Evolutionary conservation across 768 basidiomycete genomes (phyloP), one percentile per base, ranked within the genome.

Genomic region (Pulveroboletus sp.): DNA sequence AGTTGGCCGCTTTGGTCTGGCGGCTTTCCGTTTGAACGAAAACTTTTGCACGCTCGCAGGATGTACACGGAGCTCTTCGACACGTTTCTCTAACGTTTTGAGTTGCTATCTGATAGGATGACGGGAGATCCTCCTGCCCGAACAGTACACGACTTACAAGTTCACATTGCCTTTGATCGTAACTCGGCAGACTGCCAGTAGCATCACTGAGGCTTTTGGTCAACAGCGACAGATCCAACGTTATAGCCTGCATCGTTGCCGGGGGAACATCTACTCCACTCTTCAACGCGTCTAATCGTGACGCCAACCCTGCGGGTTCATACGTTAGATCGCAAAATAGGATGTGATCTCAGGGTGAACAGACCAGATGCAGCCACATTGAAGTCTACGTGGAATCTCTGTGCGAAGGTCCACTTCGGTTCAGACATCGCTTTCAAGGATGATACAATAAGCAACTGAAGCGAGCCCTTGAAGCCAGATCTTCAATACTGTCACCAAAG

Each of bases 111-210:
- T 40, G 37, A 49, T 39, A 30, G 26, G 32, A 46, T 66, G 47
- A 62, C 30, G 41, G 30, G 30, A 45, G 31, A 47, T 27, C 35
- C 31, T 42, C 20, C 46, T 17, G 31, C 51, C 34, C 19, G 22
- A n/a, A 26, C 5, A 45, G 32, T n/a, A 17, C 26, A 35, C 19
- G 22, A 71, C 81, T 46, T 56, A 89, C 88, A 58, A 72, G 68
- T 63, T 86, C 85, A 60, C 76, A 85, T 59, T 82, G 83, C 46
- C 83, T 76, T 60, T 86, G 88, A 64, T 89, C 86, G 60, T 88
- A 89, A 32, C 76, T 71, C 5, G 88, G 84, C 38, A 92, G 68
- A 49, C 76, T 80, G 7, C 76, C 76, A 9, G 78, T 80, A 6
- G 83, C 86, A 61, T 83, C 85, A 6, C 75, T 71, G 16, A 91